These are phyloP conservation scores for Mrakia frigida DNA, from an alignment of 768 basidiomycete genomes.

Conservation along the genomic window DNA sequence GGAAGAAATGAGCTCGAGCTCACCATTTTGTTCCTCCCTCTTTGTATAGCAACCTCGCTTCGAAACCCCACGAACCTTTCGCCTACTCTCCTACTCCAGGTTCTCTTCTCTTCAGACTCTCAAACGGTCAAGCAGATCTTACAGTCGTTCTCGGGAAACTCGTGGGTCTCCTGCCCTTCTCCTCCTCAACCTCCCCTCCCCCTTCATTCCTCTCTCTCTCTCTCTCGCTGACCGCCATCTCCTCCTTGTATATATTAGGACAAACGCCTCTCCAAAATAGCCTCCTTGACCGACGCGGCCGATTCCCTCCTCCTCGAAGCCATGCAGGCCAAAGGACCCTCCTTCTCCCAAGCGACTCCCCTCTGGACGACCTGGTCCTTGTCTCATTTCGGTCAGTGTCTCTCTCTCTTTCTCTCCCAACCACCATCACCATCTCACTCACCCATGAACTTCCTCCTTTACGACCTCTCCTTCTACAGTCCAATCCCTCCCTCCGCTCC, in stretches of 20 bases:
- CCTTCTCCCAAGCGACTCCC: constrained; percentile 3
- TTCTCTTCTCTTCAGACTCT: constrained; percentile 13
- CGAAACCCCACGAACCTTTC: constrained; percentile 13
- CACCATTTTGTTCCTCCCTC: not conserved
- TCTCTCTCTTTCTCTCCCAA: not conserved
- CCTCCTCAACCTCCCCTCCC: not conserved
- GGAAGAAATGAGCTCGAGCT: constrained; percentile 28
- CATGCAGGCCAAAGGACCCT: constrained; percentile 7
- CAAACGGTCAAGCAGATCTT: constrained; percentile 4
- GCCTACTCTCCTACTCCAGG: constrained; percentile 21
- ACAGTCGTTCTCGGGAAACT: constrained; percentile 10
- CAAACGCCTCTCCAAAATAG: constrained; percentile 26
- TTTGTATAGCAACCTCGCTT: constrained; percentile 23
- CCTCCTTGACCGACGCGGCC: not conserved
- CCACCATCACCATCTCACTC: not conserved
- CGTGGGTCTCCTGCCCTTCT: not conserved
- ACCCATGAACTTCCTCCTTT: not conserved
- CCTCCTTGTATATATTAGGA: not conserved
- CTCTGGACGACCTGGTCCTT: constrained; percentile 33
- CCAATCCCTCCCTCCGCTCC: constrained; percentile 15
- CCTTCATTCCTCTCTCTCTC: not conserved
- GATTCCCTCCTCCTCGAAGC: constrained; percentile 27
- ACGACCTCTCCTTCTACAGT: not conserved
- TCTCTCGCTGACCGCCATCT: not conserved
- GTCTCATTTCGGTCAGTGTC: constrained; percentile 17